Conservation (phyloP, 768 basidiomycete species). For the Suillus weaverae region DNA sequence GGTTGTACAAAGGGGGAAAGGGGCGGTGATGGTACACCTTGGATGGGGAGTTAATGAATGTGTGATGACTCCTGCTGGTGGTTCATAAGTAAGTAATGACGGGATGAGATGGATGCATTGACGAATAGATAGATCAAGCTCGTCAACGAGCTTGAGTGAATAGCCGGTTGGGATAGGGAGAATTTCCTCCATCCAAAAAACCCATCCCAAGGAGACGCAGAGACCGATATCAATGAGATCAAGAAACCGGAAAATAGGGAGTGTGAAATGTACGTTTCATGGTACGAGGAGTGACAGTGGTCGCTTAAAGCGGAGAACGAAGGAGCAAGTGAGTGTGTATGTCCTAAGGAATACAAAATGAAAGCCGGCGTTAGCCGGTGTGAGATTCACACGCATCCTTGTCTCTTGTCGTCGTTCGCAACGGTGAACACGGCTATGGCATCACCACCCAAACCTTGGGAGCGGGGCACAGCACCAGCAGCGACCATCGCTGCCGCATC, state of each 20-base stretch:
- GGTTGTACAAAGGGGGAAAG: neutral
- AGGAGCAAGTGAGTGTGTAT: neutral
- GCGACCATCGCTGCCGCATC: slow-evolving; percentile 23
- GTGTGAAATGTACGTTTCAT: slow-evolving; percentile 4
- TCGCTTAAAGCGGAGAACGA: neutral
- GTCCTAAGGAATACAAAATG: neutral
- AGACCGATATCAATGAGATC: neutral
- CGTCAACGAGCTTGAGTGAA: neutral
- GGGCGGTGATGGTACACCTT: neutral
- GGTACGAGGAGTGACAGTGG: neutral
- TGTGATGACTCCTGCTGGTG: neutral
- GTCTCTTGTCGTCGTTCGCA: neutral
- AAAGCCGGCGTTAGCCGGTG: neutral
- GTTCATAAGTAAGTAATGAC: slow-evolving; percentile 3
- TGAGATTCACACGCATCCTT: neutral
- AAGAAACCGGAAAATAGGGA: neutral
- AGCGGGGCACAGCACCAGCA: slow-evolving; percentile 48
- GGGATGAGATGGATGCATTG: neutral
- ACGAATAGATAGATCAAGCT: slow-evolving; percentile 9
- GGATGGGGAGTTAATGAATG: slow-evolving; percentile 1
- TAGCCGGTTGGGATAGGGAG: slow-evolving; percentile 9
- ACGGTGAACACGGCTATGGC: slow-evolving; percentile 52
- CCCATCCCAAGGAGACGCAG: neutral
- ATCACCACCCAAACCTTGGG: slow-evolving; percentile 86
- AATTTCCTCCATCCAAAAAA: slow-evolving; percentile 5